Evolutionary conservation across 305 asterid species (phyloP).

Genomic region (Caryopteris hybrid): DNA sequence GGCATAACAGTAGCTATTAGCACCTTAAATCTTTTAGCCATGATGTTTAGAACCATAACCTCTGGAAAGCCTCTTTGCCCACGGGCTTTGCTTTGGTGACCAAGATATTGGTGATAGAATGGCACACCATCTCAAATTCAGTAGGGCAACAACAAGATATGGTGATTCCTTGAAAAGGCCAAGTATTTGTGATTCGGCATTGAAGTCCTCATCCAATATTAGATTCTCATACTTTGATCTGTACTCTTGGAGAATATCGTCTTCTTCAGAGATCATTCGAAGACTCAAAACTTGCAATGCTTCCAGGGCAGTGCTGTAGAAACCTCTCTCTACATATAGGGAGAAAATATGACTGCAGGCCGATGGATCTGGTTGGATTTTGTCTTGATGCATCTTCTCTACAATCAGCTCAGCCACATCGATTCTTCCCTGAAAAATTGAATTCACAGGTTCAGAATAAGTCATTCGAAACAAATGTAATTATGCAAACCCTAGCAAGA

Average conservation of each 20-base stretch:
- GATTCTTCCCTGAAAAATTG: constrained; percentile 55
- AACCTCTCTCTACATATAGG: constrained; percentile 53
- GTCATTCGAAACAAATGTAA: constrained; percentile 1
- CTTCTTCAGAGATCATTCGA: constrained; percentile 72
- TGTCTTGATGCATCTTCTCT: constrained; percentile 65
- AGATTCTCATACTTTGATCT: constrained; percentile 46
- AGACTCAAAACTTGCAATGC: constrained; percentile 78
- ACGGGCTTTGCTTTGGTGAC: constrained; percentile 58
- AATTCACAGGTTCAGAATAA: not conserved
- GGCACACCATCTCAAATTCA: constrained; percentile 78
- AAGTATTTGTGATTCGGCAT: constrained; percentile 44
- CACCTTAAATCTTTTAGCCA: constrained; percentile 15
- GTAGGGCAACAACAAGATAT: constrained; percentile 47
- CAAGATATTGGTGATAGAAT: constrained; percentile 47
- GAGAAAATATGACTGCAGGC: constrained; percentile 64
- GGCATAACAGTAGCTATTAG: not conserved
- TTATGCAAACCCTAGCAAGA: not conserved
- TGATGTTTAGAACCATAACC: constrained; percentile 25
- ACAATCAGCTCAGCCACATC: constrained; percentile 65
- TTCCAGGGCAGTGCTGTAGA: constrained; percentile 70
- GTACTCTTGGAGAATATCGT: constrained; percentile 35
- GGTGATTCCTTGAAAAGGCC: constrained; percentile 45
- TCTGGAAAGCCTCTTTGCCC: constrained; percentile 66
- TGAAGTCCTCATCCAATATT: constrained; percentile 41
- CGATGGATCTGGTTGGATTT: constrained; percentile 73